phyloP scores from a whole-genome alignment of 148 eudicot species.

The Amaranthus cruentus region DNA sequence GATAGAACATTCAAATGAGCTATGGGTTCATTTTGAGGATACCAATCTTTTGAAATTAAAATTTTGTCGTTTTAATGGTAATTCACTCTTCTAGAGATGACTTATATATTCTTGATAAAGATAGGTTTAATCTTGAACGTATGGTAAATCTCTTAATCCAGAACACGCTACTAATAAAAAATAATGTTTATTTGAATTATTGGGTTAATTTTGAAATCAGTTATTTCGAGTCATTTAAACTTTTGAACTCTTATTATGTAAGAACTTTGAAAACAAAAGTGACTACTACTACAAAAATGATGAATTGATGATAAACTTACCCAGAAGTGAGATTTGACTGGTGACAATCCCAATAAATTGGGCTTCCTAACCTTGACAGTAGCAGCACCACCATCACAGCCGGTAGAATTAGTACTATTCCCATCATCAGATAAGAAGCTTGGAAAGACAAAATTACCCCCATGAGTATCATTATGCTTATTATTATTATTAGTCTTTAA shows the following conservation, averaged over 20 bases:
- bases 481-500: neutral
- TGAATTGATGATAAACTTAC: conserved; percentile 34
- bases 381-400: conserved; percentile 12
- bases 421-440: conserved; percentile 20
- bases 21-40: no score
- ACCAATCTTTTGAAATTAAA: no score
- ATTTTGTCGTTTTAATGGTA: no score
- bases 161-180: no score
- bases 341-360: conserved; percentile 36
- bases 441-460: conserved; percentile 42
- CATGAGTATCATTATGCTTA: conserved; percentile 19
- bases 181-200: no score
- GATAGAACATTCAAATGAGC: no score
- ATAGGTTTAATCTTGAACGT: no score
- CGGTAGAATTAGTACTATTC: neutral
- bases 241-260: neutral
- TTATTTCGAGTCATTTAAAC: neutral
- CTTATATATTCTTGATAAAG: no score
- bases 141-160: no score
- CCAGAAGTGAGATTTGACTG: conserved; percentile 55
- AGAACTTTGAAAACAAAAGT: neutral
- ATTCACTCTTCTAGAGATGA: no score
- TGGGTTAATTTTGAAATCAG: no score
- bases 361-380: conserved; percentile 32
- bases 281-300: neutral